These are phyloP conservation scores for Combretum micranthum DNA, from an alignment of 345 rosid genomes.

Conservation along the genomic window DNA sequence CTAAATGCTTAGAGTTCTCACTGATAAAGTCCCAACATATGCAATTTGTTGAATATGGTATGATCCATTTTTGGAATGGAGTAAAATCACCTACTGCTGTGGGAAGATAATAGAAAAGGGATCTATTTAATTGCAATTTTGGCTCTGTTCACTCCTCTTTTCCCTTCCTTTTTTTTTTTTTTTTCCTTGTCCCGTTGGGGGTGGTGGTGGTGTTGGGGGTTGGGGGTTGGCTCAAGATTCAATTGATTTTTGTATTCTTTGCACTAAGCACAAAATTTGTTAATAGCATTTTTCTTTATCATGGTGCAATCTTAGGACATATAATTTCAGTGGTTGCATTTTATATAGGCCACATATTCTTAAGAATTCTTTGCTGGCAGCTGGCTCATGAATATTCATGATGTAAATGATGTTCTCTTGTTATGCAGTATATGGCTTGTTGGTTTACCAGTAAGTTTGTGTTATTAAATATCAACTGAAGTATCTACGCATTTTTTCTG, in stretches of 20 bases:
- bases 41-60: too few relatives aligned
- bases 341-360: slow-evolving; percentile 8
- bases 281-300: too few relatives aligned
- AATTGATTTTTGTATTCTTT: not conserved
- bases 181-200: too few relatives aligned
- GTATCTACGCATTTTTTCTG: not conserved
- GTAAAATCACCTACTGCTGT: too few relatives aligned
- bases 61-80: too few relatives aligned
- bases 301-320: not conserved
- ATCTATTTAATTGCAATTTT: too few relatives aligned
- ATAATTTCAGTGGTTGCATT: not conserved
- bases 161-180: not conserved
- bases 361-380: slow-evolving; percentile 18
- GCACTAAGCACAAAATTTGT: not conserved
- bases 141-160: not conserved
- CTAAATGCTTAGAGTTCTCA: too few relatives aligned
- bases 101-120: too few relatives aligned
- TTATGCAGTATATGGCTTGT: slow-evolving; percentile 11
- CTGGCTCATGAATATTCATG: slow-evolving; percentile 19
- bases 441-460: slow-evolving; percentile 29
- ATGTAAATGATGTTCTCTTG: slow-evolving; percentile 2
- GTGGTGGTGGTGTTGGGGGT: too few relatives aligned
- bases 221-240: too few relatives aligned
- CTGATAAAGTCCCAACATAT: too few relatives aligned
- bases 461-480: not conserved